phyloP scores from a whole-genome alignment of 1,284 basidiomycete species.

The Hymenochaete sp. region DNA sequence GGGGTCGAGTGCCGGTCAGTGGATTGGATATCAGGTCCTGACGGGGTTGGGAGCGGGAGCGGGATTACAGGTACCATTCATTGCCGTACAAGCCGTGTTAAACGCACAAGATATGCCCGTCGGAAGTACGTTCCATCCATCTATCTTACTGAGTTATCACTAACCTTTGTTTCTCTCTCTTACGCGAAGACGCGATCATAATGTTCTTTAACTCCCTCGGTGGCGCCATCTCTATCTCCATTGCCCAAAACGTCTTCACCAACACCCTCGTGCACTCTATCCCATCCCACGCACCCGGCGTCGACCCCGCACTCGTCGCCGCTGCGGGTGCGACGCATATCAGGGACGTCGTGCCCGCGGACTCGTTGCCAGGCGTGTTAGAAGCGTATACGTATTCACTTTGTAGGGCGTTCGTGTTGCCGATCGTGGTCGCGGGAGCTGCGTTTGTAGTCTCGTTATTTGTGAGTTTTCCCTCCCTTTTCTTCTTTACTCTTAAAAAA shows the following conservation, averaged over 20 bases:
- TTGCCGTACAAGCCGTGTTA: constrained; percentile 18
- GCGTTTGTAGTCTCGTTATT: constrained; percentile 15
- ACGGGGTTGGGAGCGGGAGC: constrained; percentile 16
- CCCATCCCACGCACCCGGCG: constrained; percentile 17
- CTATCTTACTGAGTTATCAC: neutral
- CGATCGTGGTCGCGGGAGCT: constrained; percentile 14
- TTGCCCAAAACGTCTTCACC: constrained; percentile 22
- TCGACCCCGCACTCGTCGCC: constrained; percentile 17
- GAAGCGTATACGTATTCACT: constrained; percentile 17
- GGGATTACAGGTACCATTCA: constrained; percentile 16
- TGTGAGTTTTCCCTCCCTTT: too few relatives aligned
- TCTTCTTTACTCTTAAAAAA: neutral
- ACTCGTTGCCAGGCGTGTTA: constrained; percentile 17
- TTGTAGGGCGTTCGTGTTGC: constrained; percentile 15
- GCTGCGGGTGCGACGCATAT: constrained; percentile 18
- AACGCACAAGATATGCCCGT: constrained; percentile 15
- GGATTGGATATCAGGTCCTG: constrained; percentile 36
- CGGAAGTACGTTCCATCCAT: constrained; percentile 12
- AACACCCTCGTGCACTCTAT: constrained; percentile 18
- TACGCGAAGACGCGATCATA: constrained; percentile 17
- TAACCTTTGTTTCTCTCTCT: neutral
- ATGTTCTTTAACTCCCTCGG: constrained; percentile 21
- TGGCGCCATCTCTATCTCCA: constrained; percentile 21
- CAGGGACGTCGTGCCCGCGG: constrained; percentile 15
- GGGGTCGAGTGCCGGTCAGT: constrained; percentile 25